phyloP scores from a whole-genome alignment of 73 alveolate species.

The Paramecium octaurelia region DNA sequence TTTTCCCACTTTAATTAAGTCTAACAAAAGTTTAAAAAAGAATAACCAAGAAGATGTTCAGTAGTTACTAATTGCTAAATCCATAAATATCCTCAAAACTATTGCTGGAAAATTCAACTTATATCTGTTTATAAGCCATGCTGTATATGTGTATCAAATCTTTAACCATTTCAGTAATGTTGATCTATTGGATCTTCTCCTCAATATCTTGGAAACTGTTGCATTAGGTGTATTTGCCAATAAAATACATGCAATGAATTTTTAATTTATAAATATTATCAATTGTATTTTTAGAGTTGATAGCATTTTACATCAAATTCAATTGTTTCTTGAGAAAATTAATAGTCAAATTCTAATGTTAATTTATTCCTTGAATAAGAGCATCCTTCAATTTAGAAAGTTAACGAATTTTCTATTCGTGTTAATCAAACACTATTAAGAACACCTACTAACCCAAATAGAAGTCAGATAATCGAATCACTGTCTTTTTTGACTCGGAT shows the following conservation, averaged over 20 bases:
- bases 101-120: neutral
- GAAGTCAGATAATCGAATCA: neutral
- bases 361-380: slow-evolving; percentile 24
- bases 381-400: slow-evolving; percentile 15
- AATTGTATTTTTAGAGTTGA: neutral
- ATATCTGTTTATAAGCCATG: neutral
- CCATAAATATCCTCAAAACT: neutral
- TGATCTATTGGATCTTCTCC: neutral
- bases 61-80: neutral
- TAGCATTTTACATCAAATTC: neutral
- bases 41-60: neutral
- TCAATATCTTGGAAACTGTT: slow-evolving; percentile 33
- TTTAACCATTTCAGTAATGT: neutral
- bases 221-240: neutral
- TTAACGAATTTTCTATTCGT: neutral
- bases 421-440: slow-evolving; percentile 25
- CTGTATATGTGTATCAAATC: neutral
- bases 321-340: neutral
- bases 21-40: slow-evolving; percentile 6
- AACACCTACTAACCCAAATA: neutral
- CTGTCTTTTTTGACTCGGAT: neutral
- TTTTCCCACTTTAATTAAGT: neutral
- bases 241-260: slow-evolving; percentile 39
- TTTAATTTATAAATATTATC: neutral
- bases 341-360: neutral